These are phyloP conservation scores for Ceratocystis huliohia DNA, from an alignment of 2,329 filamentous ascomycete genomes.

Conservation along the genomic window DNA sequence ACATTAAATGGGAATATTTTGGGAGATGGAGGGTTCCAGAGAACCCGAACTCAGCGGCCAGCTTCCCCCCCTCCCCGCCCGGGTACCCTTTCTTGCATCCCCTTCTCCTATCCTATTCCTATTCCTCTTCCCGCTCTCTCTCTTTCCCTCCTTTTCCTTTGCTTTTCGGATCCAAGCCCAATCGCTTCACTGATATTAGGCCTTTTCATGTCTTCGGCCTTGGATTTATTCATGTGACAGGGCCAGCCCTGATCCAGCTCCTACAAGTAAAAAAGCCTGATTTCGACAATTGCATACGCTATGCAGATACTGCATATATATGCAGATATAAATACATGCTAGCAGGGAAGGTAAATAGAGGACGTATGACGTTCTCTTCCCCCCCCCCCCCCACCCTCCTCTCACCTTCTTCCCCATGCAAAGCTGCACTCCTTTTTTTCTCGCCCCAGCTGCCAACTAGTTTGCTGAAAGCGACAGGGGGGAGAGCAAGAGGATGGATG, in stretches of 20 bases:
- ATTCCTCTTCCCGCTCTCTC: background rate
- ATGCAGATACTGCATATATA: background rate
- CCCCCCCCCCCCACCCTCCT: background rate
- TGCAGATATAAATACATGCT: background rate
- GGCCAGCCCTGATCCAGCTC: background rate
- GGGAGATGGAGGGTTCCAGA: background rate
- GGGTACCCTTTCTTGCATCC: too few relatives aligned
- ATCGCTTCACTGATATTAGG: background rate
- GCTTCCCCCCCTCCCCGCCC: background rate
- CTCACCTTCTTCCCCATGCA: background rate
- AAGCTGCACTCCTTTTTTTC: background rate
- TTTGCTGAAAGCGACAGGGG: background rate
- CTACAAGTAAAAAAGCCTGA: background rate
- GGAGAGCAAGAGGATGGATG: background rate
- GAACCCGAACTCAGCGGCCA: background rate
- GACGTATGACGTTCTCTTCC: background rate
- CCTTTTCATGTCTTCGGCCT: background rate
- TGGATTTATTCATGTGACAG: constrained; percentile 6
- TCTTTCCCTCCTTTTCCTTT: background rate
- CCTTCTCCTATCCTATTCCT: too few relatives aligned
- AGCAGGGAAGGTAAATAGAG: background rate
- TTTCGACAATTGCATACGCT: background rate
- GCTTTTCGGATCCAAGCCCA: background rate
- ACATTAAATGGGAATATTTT: background rate
- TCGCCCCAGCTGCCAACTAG: background rate